These are phyloP conservation scores for Fraxinus floribunda DNA, from an alignment of 305 asterid genomes.

Conservation along the genomic window DNA sequence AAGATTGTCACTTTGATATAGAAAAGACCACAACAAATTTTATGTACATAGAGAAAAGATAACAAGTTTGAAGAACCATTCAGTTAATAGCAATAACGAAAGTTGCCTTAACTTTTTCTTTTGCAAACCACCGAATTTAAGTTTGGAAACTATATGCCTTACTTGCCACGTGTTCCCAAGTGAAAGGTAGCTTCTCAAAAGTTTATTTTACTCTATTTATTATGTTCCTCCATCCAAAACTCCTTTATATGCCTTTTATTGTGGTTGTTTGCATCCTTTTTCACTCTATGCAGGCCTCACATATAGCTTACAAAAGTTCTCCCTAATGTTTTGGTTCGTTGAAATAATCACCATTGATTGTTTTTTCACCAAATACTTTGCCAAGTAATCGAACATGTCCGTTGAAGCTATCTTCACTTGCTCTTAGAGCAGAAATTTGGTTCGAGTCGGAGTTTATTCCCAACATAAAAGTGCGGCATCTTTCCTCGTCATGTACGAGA, in stretches of 20 bases:
- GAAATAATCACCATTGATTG: background rate
- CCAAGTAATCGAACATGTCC: background rate
- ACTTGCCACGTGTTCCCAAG: background rate
- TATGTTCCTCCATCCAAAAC: background rate
- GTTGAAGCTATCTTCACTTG: background rate
- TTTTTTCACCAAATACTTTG: background rate
- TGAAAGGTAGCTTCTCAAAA: background rate
- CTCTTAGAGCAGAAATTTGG: background rate
- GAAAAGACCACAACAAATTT: background rate
- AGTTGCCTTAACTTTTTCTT: background rate
- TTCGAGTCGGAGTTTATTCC: background rate
- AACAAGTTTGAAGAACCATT: background rate
- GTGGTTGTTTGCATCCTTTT: background rate
- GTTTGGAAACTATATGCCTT: background rate
- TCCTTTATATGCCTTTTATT: background rate
- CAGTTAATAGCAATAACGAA: background rate
- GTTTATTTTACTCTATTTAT: background rate
- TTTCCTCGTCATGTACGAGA: background rate
- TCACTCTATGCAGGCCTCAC: background rate
- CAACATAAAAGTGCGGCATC: background rate
- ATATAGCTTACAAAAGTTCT: background rate
- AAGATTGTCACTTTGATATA: background rate
- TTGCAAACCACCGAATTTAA: background rate
- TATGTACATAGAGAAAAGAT: background rate
- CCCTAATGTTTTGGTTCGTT: background rate